Conservation (phyloP, 768 basidiomycete genomes). For the Tylopilus intermedius region DNA sequence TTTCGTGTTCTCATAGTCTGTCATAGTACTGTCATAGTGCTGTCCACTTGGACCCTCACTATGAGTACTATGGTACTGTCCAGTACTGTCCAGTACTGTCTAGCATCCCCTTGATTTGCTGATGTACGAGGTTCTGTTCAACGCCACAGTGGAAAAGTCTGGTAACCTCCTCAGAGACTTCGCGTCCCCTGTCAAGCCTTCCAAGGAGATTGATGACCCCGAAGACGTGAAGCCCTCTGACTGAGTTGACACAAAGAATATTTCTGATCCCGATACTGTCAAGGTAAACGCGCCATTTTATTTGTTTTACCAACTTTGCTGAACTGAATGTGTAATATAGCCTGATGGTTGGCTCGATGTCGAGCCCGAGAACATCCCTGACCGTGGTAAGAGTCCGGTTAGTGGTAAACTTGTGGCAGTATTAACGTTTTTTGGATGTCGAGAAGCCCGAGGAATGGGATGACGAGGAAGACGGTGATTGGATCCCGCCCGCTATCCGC, state of each 20-base stretch:
- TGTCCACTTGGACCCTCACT: too few species aligned
- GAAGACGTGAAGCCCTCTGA: constrained; percentile 83
- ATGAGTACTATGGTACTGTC: too few species aligned
- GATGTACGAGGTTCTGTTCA: constrained; percentile 80
- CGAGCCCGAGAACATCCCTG: constrained; percentile 74
- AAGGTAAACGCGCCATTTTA: constrained; percentile 47
- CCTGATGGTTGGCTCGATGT: constrained; percentile 94
- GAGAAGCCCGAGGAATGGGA: constrained; percentile 99
- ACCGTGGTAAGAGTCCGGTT: constrained; percentile 59
- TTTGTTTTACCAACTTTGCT: not conserved
- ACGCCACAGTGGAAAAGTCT: constrained; percentile 73
- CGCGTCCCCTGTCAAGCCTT: constrained; percentile 86
- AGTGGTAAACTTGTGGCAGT: not conserved
- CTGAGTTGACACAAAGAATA: constrained; percentile 90
- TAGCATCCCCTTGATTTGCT: too few species aligned
- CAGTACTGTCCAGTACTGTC: too few species aligned
- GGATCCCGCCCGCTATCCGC: constrained; percentile 83
- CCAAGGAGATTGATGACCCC: constrained; percentile 89
- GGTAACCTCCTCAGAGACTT: constrained; percentile 93
- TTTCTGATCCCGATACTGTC: constrained; percentile 75
- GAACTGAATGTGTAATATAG: constrained; percentile 27
- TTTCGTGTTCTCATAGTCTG: too few species aligned
- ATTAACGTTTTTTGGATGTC: constrained; percentile 44
- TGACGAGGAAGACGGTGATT: constrained; percentile 98
- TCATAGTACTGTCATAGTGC: too few species aligned